Evolutionary conservation across 768 basidiomycete genomes (phyloP).

Genomic region (Clitopilus hobsonii): DNA sequence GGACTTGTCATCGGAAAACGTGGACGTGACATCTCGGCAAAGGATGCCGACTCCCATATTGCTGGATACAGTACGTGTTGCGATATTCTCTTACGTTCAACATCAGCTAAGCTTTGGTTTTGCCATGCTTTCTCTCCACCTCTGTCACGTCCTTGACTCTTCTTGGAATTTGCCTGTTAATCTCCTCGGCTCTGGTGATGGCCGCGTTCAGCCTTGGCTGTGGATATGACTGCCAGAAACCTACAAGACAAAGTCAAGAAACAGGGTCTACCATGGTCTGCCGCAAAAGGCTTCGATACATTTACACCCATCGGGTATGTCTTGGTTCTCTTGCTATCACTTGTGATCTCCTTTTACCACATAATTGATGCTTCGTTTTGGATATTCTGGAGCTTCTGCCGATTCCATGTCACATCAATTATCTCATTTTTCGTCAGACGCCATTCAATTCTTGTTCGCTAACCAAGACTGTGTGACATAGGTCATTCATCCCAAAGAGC

Average conservation of each 20-base stretch:
- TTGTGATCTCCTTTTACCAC: neutral
- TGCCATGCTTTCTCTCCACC: slow-evolving; percentile 1
- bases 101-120: neutral
- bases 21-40: slow-evolving; percentile 76
- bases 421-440: neutral
- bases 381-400: no score
- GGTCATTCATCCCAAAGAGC: slow-evolving; percentile 78
- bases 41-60: slow-evolving; percentile 70
- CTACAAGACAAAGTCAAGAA: slow-evolving; percentile 91
- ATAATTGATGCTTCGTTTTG: no score
- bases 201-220: slow-evolving; percentile 65
- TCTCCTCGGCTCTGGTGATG: neutral
- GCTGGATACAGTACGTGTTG: slow-evolving; percentile 80
- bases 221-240: slow-evolving; percentile 97
- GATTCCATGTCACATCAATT: neutral
- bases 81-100: neutral
- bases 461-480: slow-evolving; percentile 17
- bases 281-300: slow-evolving; percentile 95
- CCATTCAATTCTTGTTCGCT: slow-evolving; percentile 3
- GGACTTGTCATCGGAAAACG: slow-evolving; percentile 92
- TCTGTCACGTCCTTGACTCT: neutral
- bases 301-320: slow-evolving; percentile 87
- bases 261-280: slow-evolving; percentile 94
- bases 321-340: slow-evolving; percentile 6
- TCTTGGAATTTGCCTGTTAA: neutral